Evolutionary conservation across 1,284 basidiomycete species (phyloP), one percentile per base, ranked within the genome.

Genomic region (Sanghuangporus weigelae): DNA sequence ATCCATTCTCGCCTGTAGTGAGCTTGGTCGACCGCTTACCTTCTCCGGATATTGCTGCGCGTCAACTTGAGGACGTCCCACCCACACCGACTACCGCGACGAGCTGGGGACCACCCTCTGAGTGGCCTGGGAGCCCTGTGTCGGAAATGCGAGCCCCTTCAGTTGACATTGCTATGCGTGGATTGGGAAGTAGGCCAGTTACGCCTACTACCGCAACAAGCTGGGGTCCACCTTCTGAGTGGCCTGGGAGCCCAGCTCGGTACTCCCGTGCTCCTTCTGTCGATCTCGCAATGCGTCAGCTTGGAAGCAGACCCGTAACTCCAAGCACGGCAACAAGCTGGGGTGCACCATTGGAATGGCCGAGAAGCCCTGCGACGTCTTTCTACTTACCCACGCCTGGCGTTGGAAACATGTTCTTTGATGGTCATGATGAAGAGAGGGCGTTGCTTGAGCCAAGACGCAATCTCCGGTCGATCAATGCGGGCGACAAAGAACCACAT

Each of bases 41-140:
- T 48, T 79, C 81, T 11, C 79, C 80, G n/a, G 81, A 82, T 68
- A 73, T 82, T 12, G 80, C 74, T 5, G 71, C 75, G 58, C 79
- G 86, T 36, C 76, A 82, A 72, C 66, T 80, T 16, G 82, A 84
- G 60, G 79, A 81, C 67, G 71, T 69, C 11, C 82, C 84, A 3
- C 75, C 73, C 7, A 77, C 76, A 7, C 83, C 84, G 12, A 66
- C 73, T 7, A 74, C 76, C 12, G 74, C 74, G 4, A 77, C 76
- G 3, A 73, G 70, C 57, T 85, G 83, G 84, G 84, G 83, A 36
- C 74, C 81, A 10, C 78, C 79, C 4, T 73, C 76, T 11, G 63
- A 21, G 59, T 62, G 58, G 58, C 63, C 58, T 39, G 63, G 54
- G 46, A 66, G 38, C 59, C 68, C 60, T 14, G 55, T 49, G 11